Base-by-base conservation (phyloP, 2,329 filamentous ascomycete species). In the Hymenoscyphus repandus region DNA sequence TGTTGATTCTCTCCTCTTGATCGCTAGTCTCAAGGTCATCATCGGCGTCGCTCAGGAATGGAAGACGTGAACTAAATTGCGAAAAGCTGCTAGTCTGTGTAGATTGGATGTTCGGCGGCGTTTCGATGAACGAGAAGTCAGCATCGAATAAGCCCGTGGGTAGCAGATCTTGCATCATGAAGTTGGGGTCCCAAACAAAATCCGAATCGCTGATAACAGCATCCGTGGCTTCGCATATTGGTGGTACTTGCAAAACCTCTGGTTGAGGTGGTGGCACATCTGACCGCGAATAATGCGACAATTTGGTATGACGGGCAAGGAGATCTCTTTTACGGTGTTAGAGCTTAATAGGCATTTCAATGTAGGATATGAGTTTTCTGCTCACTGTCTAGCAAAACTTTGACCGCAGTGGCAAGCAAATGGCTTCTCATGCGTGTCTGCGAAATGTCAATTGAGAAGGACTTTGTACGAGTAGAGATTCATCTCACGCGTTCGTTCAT, bases 1-100 rank as follows among this genome's bases (percentile, higher is more conserved):
- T 17, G n/a, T 45, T 67, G 61, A 1, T 70, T 62, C 47, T 68
- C 67, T 15, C 47, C 20, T 60, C 60, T 53, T 27, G 34, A 40
- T 39, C 34, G 22, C 17, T 34, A 47, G 20, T 30, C 34, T 47
- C 34, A 12, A 18, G 17, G 20, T 39, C 45, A 47, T 40, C 27
- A 10, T 32, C 18, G 36, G 46, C 17, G 20, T 48, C 37, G 41
- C 18, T 31, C 27, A 48, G 32, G 10, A 27, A 13, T 10, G 46
- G 46, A n/a, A 48, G 38, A 22, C 37, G 46, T 41, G 46, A 48
- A 17, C 36, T 41, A 22, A 41, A 48, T 4, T 13, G 27, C 10
- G 46, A 48, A 22, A 41, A 40, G 36, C 17, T 32, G 13, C 46
- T 34, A 13, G 18, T 31, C n/a, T 18, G 36, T 17, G 36, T 22